Base-by-base conservation (phyloP, 805 yeast genomes). In the Yarrowia alimentaria region DNA sequence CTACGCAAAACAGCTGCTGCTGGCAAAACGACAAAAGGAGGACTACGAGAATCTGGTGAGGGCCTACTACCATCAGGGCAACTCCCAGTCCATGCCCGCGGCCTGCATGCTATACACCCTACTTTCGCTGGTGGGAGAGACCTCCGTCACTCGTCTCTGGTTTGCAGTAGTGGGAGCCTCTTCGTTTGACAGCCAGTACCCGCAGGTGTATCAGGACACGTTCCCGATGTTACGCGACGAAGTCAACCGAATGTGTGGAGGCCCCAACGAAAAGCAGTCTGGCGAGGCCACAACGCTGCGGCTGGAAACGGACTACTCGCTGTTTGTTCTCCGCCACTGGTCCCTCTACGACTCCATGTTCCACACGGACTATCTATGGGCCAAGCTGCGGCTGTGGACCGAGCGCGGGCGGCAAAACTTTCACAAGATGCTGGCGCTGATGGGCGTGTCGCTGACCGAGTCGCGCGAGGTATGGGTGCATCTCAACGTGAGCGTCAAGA, bases 401-500 rank as follows among this genome's bases (percentile, higher is more conserved):
- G 96, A 87, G 61, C 90, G 85, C 53, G 99, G 99, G 5, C 77
- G 83, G 57, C 88, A 86, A 62, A 77, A 81, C 57, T 70, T 93
- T 45, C 95, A 90, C 63, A 88, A 89, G 59, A 75, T 93, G 78
- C 87, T 93, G 69, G 99, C 99, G 1, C 79, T 85, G 59, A 93
- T 94, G 96, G 99, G 99, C 6, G 83, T 93, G 5, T 83, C 96
- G 0, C 71, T 93, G 40, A 83, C 80, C 5, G 81, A 83, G n/a
- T 93, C 98, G 0, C 84, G 82, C 60, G 96, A 93, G 64, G 81
- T 81, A 52, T 93, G 98, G 98, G 73, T 83, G 19, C 94, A 91
- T 64, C 79, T 91, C 81, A 93, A 88, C 62, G 78, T 85, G 29
- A 74, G 76, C 8, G 72, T 91, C 47, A 94, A 93, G 64, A 79